These are phyloP conservation scores for Dendrobium catenatum DNA, from an alignment of 106 monocot species.

Conservation along the genomic window DNA sequence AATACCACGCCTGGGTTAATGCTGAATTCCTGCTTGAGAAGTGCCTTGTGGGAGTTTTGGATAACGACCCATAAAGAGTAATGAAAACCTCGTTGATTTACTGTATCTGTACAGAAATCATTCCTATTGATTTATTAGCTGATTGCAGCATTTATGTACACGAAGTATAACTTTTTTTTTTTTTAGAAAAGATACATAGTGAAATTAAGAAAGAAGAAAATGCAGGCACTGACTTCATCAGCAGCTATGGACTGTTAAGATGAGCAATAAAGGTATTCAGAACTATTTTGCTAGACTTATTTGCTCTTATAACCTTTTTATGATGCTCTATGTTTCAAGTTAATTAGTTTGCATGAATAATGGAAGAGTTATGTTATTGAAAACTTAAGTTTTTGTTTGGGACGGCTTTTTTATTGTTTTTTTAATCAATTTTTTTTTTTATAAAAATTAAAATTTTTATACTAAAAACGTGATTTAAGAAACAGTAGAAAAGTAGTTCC, in stretches of 20 bases:
- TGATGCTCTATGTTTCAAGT: no score
- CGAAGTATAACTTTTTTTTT: background rate
- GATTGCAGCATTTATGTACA: background rate
- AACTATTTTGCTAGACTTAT: no score
- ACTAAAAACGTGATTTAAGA: no score
- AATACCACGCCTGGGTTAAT: constrained; percentile 81
- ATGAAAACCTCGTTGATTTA: background rate
- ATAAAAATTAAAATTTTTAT: no score
- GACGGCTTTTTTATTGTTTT: no score
- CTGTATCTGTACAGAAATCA: background rate
- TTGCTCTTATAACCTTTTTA: no score
- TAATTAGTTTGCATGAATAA: no score
- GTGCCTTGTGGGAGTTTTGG: constrained; percentile 62
- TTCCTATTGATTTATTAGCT: background rate
- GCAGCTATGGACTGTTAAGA: background rate
- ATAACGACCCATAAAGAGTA: constrained; percentile 19
- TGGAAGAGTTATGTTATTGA: no score
- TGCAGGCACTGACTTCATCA: background rate
- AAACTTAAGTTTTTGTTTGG: no score
- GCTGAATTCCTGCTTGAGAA: constrained; percentile 65
- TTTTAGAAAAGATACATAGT: background rate
- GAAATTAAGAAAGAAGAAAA: background rate
- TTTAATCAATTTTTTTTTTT: no score
- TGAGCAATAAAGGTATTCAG: background rate
- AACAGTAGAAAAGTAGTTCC: no score